phyloP scores from a whole-genome alignment of 1,284 basidiomycete species.

The Sphagnurus paluster region DNA sequence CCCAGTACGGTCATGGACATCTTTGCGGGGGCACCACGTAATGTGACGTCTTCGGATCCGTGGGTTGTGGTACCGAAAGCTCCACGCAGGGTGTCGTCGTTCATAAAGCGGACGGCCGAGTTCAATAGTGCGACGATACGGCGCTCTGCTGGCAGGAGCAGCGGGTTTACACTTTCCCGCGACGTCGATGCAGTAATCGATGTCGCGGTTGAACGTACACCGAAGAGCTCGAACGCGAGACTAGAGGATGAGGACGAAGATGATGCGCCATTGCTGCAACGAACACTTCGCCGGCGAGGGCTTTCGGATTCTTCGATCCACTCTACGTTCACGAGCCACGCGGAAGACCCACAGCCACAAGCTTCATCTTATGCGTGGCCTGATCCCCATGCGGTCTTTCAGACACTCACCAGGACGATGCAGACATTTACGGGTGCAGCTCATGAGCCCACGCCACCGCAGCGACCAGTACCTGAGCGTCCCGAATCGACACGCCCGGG shows the following conservation, averaged over 20 bases:
- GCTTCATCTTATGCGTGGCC: conserved; percentile 26
- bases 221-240: too few species aligned
- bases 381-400: conserved; percentile 49
- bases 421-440: too few species aligned
- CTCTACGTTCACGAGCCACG: conserved; percentile 72
- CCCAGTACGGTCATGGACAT: conserved; percentile 65
- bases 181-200: conserved; percentile 82
- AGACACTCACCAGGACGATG: conserved; percentile 52
- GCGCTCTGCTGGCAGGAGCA: conserved; percentile 24
- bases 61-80: conserved; percentile 65
- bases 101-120: conserved; percentile 18
- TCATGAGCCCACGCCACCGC: too few species aligned
- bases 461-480: conserved; percentile 3
- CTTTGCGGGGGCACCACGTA: conserved; percentile 78
- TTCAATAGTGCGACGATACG: conserved; percentile 23
- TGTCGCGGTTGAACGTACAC: conserved; percentile 37
- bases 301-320: conserved; percentile 90
- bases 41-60: conserved; percentile 46
- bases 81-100: conserved; percentile 37
- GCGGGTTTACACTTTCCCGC: conserved; percentile 47
- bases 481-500: conserved; percentile 12
- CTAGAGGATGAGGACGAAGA: conserved; percentile 42
- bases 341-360: conserved; percentile 29
- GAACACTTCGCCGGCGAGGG: conserved; percentile 74
- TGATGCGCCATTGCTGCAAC: conserved; percentile 53